Base-by-base conservation (phyloP, 768 basidiomycete species). In the Boletus vinaceobasis region DNA sequence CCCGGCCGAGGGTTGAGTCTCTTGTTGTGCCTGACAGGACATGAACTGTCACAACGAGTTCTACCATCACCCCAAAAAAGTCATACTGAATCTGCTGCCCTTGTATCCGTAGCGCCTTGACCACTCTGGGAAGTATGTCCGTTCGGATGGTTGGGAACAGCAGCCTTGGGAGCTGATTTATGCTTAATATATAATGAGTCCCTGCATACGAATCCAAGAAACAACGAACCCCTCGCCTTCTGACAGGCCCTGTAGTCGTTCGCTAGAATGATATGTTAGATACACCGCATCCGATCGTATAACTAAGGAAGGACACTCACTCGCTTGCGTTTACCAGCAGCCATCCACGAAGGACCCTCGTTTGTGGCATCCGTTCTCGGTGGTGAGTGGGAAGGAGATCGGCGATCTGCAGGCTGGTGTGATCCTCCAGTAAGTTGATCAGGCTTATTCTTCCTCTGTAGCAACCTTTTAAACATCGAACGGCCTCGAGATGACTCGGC, bases 241-340 rank as follows among this genome's bases (percentile, higher is more conserved):
- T 11, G 9, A 11, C 0, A 2, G 1, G 0, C 11, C 9, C 9
- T 2, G 26, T 15, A 3, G 14, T 5, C 3, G 17, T 11, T n/a
- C 43, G 43, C 43, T 43, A 11, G 3, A 6, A 15, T 15, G 13
- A 43, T 17, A n/a, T 29, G 3, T 29, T 11, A 27, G 10, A n/a
- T 4, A 29, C 10, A 23, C 5, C 5, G 3, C 17, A n/a, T 11
- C 6, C 10, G 4, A 7, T 27, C 10, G 5, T n/a, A n/a, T n/a
- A n/a, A 7, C 17, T 7, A n/a, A 23, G 9, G 9, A n/a, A 29
- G 5, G 4, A 3, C 10, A 29, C 43, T n/a, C 17, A 43, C 43
- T n/a, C n/a, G n/a, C n/a, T n/a, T n/a, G n/a, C 4, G 27, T 1
- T 29, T 11, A 43, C 9, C 27, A 7, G 27, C 17, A 43, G 43